Percentiles rank a stretch among this genome's conserved stretches.
Conservation (phyloP, 2,329 filamentous ascomycete species). For the Colletotrichum australisinense region DNA sequence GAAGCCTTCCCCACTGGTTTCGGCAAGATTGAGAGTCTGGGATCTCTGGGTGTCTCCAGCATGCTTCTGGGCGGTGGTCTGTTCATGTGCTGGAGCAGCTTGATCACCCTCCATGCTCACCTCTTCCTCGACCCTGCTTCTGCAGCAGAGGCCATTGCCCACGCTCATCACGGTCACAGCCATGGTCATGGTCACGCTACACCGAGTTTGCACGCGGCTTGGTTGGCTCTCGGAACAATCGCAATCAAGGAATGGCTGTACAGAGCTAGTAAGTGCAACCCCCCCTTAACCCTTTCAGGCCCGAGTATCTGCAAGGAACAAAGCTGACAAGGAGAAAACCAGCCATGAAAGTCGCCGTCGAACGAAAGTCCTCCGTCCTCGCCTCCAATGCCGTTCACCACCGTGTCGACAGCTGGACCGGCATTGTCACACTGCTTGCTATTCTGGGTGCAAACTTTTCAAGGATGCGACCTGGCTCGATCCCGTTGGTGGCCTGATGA, state of each 20-base stretch:
- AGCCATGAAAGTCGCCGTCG: slow-evolving; percentile 95
- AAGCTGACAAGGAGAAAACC: slow-evolving; percentile 20
- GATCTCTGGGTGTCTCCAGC: slow-evolving; percentile 91
- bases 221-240: slow-evolving; percentile 92
- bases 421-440: slow-evolving; percentile 89
- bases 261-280: slow-evolving; percentile 82
- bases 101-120: slow-evolving; percentile 76
- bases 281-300: background rate
- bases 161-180: slow-evolving; percentile 71
- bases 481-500: slow-evolving; percentile 90
- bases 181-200: slow-evolving; percentile 73
- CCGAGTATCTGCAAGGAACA: background rate
- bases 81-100: slow-evolving; percentile 88
- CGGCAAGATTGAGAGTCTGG: slow-evolving; percentile 97
- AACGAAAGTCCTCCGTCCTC: slow-evolving; percentile 94
- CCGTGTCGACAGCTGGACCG: slow-evolving; percentile 94
- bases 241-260: slow-evolving; percentile 97
- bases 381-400: slow-evolving; percentile 97
- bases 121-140: slow-evolving; percentile 74
- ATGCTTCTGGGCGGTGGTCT: slow-evolving; percentile 90
- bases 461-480: slow-evolving; percentile 92
- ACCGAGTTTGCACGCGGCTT: slow-evolving; percentile 93
- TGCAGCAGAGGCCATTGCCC: slow-evolving; percentile 62
- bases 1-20: slow-evolving; percentile 90
- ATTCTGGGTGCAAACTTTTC: slow-evolving; percentile 92